Conservation (phyloP, 352 stramenopile genomes). For the Lagenidium giganteum region DNA sequence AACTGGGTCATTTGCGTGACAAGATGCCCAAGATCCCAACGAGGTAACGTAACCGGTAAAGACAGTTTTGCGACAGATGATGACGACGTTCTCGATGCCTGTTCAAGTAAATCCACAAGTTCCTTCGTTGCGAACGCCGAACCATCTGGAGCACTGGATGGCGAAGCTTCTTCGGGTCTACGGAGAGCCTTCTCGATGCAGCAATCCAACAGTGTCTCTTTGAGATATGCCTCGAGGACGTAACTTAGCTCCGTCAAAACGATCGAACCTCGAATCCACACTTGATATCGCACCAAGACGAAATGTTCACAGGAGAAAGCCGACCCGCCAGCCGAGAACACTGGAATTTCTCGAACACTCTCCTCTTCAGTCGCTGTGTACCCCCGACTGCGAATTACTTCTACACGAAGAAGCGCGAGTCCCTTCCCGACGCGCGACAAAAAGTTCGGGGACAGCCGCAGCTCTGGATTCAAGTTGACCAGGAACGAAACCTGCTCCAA, state of each 20-base stretch:
- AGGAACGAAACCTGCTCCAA: constrained; percentile 58
- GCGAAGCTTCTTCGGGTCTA: constrained; percentile 4
- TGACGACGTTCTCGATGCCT: constrained; percentile 31
- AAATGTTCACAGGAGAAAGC: neutral
- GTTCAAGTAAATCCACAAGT: constrained; percentile 41
- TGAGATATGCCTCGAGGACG: constrained; percentile 60
- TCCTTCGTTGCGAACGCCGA: neutral
- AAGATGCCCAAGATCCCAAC: constrained; percentile 59
- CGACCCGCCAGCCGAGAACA: neutral
- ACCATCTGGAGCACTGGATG: neutral
- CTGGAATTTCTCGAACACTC: too few species aligned
- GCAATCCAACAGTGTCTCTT: constrained; percentile 78
- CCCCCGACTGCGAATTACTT: constrained; percentile 24
- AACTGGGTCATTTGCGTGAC: constrained; percentile 47
- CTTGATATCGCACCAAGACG: constrained; percentile 44
- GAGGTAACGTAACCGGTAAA: constrained; percentile 32
- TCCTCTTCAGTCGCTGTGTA: neutral
- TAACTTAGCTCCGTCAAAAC: constrained; percentile 41
- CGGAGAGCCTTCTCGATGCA: constrained; percentile 59
- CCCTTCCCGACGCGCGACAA: constrained; percentile 72
- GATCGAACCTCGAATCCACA: constrained; percentile 75
- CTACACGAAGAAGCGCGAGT: constrained; percentile 59
- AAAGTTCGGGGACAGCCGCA: constrained; percentile 71
- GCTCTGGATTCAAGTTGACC: constrained; percentile 80
- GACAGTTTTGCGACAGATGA: constrained; percentile 55